Base-by-base conservation (phyloP, 257 asterid genomes). In the Fraxinus quadrangulata region DNA sequence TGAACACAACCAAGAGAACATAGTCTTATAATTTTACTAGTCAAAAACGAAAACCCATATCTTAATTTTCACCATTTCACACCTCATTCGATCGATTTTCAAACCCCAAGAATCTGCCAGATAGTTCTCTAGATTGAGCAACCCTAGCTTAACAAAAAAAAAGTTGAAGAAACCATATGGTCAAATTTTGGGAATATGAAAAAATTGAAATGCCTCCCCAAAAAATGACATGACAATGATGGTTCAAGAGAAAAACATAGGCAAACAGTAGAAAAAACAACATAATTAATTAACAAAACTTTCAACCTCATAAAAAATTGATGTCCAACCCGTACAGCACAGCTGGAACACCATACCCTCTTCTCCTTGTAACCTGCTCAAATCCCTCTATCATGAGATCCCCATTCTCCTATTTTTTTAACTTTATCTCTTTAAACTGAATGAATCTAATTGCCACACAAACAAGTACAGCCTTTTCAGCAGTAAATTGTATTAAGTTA, bases 261-360 rank as follows among this genome's bases (percentile, higher is more conserved):
- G 84, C 75, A 81, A 81, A 82, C 83, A 83, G 85, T 79, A 65
- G 75, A 77, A 83, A 80, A 85, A 85, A 71, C 85, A 83, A 73
- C 83, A 84, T 75, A 75, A 83, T 82, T 83, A 77, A 82, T 78
- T 79, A 63, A 82, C 77, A 84, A 86, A 76, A 75, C 75, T 78
- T 77, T 74, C 83, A 79, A 81, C 80, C 82, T 79, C 84, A 84
- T 74, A 78, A 83, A 81, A 75, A 76, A 74, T 80, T 40, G 72
- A 56, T 82, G 86, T 77, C 82, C 83, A 83, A 79, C 34, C 74
- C 83, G 85, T 83, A 90, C 89, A 70, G 51, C 71, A 85, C 91
- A 90, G 91, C 89, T 87, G 89, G 86, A 88, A 84, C 47, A 67
- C 85, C 87, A 81, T 71, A 78, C 72, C 84, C 80, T 83, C 83